A percentile compares a stretch with the other conserved stretches of the same genome.
These are phyloP conservation scores for Zygnema cylindricum DNA, from an alignment of 139 green algal genomes.

Conservation along the genomic window DNA sequence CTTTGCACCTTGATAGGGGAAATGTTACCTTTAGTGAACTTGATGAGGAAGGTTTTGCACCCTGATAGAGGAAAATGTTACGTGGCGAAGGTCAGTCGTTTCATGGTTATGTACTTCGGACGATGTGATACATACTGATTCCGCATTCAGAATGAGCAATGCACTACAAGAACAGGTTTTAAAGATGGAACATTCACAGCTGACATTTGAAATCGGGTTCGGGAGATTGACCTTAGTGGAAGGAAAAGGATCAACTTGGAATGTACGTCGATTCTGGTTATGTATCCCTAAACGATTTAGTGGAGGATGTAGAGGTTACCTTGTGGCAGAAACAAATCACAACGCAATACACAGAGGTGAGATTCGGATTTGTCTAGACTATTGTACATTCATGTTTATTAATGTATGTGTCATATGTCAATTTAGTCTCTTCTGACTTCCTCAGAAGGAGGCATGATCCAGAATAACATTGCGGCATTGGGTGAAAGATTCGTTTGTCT, in stretches of 20 bases:
- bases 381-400: too few relatives aligned
- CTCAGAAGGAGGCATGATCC: too few relatives aligned
- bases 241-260: neutral
- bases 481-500: too few relatives aligned
- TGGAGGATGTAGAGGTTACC: neutral
- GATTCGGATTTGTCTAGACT: too few relatives aligned
- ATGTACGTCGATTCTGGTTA: neutral
- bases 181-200: neutral
- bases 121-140: neutral
- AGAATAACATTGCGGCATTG: too few relatives aligned
- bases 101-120: neutral
- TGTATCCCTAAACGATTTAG: neutral
- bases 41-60: too few relatives aligned
- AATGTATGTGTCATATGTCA: too few relatives aligned
- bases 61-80: neutral
- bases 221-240: too few relatives aligned
- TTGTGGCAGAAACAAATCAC: neutral
- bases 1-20: too few relatives aligned
- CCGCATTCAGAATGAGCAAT: neutral
- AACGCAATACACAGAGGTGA: neutral
- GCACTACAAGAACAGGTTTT: neutral
- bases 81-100: neutral
- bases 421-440: too few relatives aligned
- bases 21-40: too few relatives aligned
- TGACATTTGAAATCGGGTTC: too few relatives aligned